Base-by-base conservation (phyloP, 768 basidiomycete genomes). In the Termitomyces sp. region DNA sequence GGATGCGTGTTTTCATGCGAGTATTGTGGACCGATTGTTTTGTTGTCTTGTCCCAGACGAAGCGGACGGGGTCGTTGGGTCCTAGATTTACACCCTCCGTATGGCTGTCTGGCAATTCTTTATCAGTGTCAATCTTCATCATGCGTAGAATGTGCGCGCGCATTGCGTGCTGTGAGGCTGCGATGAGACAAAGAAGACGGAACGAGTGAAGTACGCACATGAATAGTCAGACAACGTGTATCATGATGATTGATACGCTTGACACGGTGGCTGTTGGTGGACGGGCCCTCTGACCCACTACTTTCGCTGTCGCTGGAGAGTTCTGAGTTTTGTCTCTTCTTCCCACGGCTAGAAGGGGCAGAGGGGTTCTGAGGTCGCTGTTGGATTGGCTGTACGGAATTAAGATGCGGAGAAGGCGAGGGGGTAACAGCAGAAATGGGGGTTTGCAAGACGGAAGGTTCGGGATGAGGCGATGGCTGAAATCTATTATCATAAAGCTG, bases 41-140 rank as follows among this genome's bases (percentile, higher is more conserved):
- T 11, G 82, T 77, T 2, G 90, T 92, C 70, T 89, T 89, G 63
- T 87, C 85, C 90, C 90, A 92, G 4, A 90, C 86, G 64, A 91
- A 91, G 20, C 89, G 86, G 14, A 91, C 77, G 1, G 88, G 82
- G n/a, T 86, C 81, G 25, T 77, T 69, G 11, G 76, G 67, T 2
- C 72, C 75, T 1, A 86, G 66, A 3, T 73, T 66, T 11, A 71
- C 74, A 15, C 83, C 86, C 67, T 91, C 89, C 10, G 67, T 65
- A 66, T 89, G 83, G 56, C 81, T 84, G 59, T 83, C 83, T 0
- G 90, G 90, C 8, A 91, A 74, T 1, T 80, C 69, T 61, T 84
- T 83, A 65, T 85, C 87, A 42, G 71, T 78, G 7, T 80, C 76
- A 5, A 88, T 60, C 20, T 77, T 73, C 86, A 92, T 88, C 55